phyloP scores from a whole-genome alignment of 177 flowering plant genomes.

The Vitis hybrid region DNA sequence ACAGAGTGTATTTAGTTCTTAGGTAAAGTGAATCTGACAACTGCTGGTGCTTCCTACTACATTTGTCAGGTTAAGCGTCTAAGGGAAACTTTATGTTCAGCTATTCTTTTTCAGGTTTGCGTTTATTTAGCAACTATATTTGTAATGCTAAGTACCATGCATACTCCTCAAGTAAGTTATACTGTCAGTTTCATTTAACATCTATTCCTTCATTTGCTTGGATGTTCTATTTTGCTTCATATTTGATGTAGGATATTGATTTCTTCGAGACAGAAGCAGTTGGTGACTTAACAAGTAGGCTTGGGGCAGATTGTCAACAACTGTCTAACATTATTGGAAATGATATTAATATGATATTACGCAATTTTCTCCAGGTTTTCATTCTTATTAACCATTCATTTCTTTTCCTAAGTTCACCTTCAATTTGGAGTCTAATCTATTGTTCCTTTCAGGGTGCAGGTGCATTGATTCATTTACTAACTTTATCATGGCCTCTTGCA shows the following conservation, averaged over 20 bases:
- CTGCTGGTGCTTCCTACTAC: background rate
- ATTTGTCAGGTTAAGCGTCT: slow-evolving; percentile 29
- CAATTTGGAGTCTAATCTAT: background rate
- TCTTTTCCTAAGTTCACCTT: background rate
- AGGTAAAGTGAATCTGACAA: background rate
- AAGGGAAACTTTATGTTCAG: slow-evolving; percentile 22
- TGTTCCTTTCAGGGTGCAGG: slow-evolving; percentile 27
- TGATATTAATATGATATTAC: slow-evolving; percentile 25
- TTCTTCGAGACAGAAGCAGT: slow-evolving; percentile 30
- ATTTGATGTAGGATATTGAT: slow-evolving; percentile 29
- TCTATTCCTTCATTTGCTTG: background rate
- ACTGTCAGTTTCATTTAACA: background rate
- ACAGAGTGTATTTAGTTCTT: background rate
- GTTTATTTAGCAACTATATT: background rate
- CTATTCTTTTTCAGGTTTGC: slow-evolving; percentile 30
- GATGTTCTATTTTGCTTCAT: background rate
- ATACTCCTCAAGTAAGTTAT: background rate
- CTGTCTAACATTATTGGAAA: slow-evolving; percentile 29
- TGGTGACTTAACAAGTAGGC: slow-evolving; percentile 39
- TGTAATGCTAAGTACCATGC: background rate
- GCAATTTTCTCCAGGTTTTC: slow-evolving; percentile 35
- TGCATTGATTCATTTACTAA: slow-evolving; percentile 31
- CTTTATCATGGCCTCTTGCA: slow-evolving; percentile 34
- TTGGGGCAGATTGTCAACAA: slow-evolving; percentile 36
- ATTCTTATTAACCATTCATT: background rate